phyloP scores from a whole-genome alignment of 768 basidiomycete species.

The Hericium coralloides region DNA sequence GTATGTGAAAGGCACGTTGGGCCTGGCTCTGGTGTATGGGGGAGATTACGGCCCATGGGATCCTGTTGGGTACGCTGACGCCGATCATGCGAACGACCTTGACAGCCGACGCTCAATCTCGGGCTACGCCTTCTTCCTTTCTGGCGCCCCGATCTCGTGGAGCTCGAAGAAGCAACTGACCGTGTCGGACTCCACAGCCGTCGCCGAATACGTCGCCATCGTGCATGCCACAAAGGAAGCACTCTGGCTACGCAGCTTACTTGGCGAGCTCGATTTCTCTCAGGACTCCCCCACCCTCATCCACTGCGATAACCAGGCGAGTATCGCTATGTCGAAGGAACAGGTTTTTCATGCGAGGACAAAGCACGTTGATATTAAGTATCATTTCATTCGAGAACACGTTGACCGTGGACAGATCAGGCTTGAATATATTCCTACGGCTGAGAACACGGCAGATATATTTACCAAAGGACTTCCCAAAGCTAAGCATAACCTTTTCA shows the following conservation, averaged over 20 bases:
- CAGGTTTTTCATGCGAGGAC: slow-evolving; percentile 15
- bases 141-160: slow-evolving; percentile 9
- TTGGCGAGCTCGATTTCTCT: slow-evolving; percentile 3
- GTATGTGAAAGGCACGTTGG: slow-evolving; percentile 14
- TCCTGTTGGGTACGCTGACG: not conserved
- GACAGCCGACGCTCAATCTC: not conserved
- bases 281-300: slow-evolving; percentile 2
- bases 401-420: slow-evolving; percentile 1
- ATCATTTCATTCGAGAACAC: slow-evolving; percentile 19
- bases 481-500: not conserved
- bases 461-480: not conserved
- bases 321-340: slow-evolving; percentile 12
- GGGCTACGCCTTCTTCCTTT: not conserved
- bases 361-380: slow-evolving; percentile 23
- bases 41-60: not conserved
- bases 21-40: not conserved
- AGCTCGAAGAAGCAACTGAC: slow-evolving; percentile 24
- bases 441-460: not conserved
- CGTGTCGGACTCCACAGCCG: slow-evolving; percentile 27
- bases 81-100: not conserved
- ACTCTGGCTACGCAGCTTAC: slow-evolving; percentile 12
- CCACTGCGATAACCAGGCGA: slow-evolving; percentile 6
- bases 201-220: slow-evolving; percentile 31
- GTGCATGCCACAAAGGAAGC: slow-evolving; percentile 19
- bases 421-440: not conserved